Conservation (phyloP, 1,139 yeast species). For the Geotrichum klebahnii region DNA sequence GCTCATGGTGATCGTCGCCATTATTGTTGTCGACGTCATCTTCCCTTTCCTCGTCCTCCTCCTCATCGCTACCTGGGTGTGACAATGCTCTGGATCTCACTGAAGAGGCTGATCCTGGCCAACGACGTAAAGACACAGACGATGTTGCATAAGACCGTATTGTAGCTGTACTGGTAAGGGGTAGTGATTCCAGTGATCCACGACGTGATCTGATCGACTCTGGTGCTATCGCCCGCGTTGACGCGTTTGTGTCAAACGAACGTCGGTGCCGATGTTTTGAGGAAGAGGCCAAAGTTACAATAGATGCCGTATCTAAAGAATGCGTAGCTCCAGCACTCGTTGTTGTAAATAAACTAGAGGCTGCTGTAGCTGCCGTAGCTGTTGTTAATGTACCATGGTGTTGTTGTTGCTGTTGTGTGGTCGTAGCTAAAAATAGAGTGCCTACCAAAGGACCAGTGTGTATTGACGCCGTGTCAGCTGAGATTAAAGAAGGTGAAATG, state of each 20-base stretch:
- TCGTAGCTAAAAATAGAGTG: constrained; percentile 21
- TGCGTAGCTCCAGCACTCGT: constrained; percentile 6
- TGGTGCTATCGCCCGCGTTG: constrained; percentile 40
- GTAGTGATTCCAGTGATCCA: constrained; percentile 31
- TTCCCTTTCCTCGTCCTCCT: constrained; percentile 4
- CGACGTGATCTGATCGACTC: constrained; percentile 35
- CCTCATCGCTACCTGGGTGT: constrained; percentile 10
- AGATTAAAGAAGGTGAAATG: constrained; percentile 28
- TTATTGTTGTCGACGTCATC: neutral
- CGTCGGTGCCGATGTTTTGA: constrained; percentile 38
- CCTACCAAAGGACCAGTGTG: constrained; percentile 25
- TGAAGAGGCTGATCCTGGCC: constrained; percentile 14
- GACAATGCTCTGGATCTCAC: constrained; percentile 5
- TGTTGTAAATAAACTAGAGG: neutral
- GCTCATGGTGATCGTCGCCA: neutral
- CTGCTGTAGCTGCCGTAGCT: constrained; percentile 1
- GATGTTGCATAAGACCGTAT: constrained; percentile 18
- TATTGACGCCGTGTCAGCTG: constrained; percentile 28
- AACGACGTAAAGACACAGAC: constrained; percentile 11
- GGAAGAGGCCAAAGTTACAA: constrained; percentile 41
- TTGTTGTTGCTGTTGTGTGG: constrained; percentile 1
- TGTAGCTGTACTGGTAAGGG: constrained; percentile 22
- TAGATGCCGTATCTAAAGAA: constrained; percentile 37
- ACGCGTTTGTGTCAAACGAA: constrained; percentile 42
- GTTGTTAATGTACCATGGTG: too few relatives aligned